phyloP scores from a whole-genome alignment of 2,329 filamentous ascomycete species.

The Teratosphaeria nubilosa region DNA sequence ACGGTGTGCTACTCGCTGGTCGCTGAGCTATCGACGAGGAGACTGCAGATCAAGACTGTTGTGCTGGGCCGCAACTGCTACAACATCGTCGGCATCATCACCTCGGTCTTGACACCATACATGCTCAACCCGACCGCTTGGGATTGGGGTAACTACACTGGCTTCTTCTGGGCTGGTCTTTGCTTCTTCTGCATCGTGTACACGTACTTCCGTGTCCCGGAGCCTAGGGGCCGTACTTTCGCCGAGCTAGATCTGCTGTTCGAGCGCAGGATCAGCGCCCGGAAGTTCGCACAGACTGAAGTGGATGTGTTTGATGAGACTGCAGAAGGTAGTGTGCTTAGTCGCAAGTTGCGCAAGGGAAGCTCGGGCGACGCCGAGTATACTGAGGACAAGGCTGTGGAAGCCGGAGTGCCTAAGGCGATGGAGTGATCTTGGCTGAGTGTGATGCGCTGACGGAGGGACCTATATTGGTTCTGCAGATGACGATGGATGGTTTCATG shows the following conservation, averaged over 20 bases:
- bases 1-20: slow-evolving; percentile 87
- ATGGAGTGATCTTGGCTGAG: background rate
- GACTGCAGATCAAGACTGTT: slow-evolving; percentile 84
- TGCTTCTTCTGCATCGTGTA: slow-evolving; percentile 75
- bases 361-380: slow-evolving; percentile 6
- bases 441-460: background rate
- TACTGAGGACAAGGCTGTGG: slow-evolving; percentile 3
- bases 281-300: slow-evolving; percentile 56
- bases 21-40: slow-evolving; percentile 68
- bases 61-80: slow-evolving; percentile 69
- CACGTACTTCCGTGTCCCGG: slow-evolving; percentile 51
- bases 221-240: slow-evolving; percentile 57
- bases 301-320: slow-evolving; percentile 45
- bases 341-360: slow-evolving; percentile 9
- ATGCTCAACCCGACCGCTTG: slow-evolving; percentile 84
- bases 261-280: slow-evolving; percentile 58
- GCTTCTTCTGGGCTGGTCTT: slow-evolving; percentile 79
- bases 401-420: background rate
- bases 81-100: slow-evolving; percentile 74
- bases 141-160: slow-evolving; percentile 80
- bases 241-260: slow-evolving; percentile 82
- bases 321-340: slow-evolving; percentile 21
- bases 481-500: background rate
- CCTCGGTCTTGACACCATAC: slow-evolving; percentile 73
- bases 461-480: background rate